phyloP scores from a whole-genome alignment of 1,284 basidiomycete genomes.

The Leccinum angustisporum region DNA sequence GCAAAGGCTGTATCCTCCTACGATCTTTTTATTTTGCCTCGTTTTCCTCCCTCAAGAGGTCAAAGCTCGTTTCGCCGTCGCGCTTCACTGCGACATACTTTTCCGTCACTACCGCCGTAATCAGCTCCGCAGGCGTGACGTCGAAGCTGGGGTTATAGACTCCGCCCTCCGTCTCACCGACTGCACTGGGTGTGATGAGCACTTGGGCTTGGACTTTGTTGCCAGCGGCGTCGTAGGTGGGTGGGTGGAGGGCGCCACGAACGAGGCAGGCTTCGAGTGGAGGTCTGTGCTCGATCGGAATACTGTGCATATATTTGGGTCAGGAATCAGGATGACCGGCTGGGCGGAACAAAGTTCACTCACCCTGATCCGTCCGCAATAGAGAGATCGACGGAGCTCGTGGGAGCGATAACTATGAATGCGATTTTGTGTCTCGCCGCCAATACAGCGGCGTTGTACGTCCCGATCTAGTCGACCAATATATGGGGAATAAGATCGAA shows the following conservation, averaged over 20 bases:
- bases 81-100: slow-evolving; percentile 77
- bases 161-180: slow-evolving; percentile 42
- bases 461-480: slow-evolving; percentile 64
- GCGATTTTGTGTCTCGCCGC: slow-evolving; percentile 83
- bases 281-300: slow-evolving; percentile 90
- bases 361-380: slow-evolving; percentile 72
- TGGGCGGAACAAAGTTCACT: slow-evolving; percentile 24
- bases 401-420: slow-evolving; percentile 88
- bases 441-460: slow-evolving; percentile 87
- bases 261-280: slow-evolving; percentile 84
- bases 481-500: background rate
- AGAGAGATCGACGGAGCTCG: slow-evolving; percentile 85
- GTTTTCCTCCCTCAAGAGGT: slow-evolving; percentile 38
- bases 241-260: slow-evolving; percentile 70
- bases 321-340: background rate
- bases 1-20: background rate
- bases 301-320: slow-evolving; percentile 45
- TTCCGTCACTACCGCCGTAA: slow-evolving; percentile 86
- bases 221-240: slow-evolving; percentile 40
- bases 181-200: slow-evolving; percentile 69
- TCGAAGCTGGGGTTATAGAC: slow-evolving; percentile 93
- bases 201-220: slow-evolving; percentile 62
- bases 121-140: slow-evolving; percentile 84
- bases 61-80: slow-evolving; percentile 51
- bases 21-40: slow-evolving; percentile 1